phyloP scores from a whole-genome alignment of 1,139 yeast genomes.

The Suhomyces bolitotheri region DNA sequence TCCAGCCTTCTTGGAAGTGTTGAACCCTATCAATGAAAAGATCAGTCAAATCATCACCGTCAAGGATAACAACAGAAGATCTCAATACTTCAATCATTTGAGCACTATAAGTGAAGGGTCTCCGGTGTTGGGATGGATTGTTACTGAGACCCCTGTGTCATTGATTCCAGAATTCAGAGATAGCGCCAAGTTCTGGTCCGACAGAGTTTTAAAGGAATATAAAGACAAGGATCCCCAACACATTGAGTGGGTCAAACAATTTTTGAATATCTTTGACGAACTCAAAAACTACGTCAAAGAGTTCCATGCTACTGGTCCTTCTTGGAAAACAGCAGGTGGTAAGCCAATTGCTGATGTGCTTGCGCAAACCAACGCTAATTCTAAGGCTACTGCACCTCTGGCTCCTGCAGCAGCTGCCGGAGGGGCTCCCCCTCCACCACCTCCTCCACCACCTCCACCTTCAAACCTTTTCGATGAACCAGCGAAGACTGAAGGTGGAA shows the following conservation, averaged over 20 bases:
- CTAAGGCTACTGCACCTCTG: constrained; percentile 25
- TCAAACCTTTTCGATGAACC: constrained; percentile 53
- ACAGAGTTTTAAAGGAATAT: constrained; percentile 81
- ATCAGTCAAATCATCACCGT: constrained; percentile 59
- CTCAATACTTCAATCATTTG: constrained; percentile 66
- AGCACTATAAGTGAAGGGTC: constrained; percentile 87
- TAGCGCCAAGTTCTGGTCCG: constrained; percentile 91
- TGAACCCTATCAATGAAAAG: constrained; percentile 66
- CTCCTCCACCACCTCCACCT: constrained; percentile 45
- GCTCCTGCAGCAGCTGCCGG: constrained; percentile 43
- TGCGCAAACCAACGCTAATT: constrained; percentile 18
- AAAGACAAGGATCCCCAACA: constrained; percentile 67
- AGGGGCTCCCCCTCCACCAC: constrained; percentile 70
- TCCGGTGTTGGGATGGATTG: constrained; percentile 90
- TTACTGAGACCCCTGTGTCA: constrained; percentile 68
- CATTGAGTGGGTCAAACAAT: constrained; percentile 78
- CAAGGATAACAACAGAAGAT: constrained; percentile 74
- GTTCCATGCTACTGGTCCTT: constrained; percentile 76
- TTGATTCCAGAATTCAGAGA: constrained; percentile 83
- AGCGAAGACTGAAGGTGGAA: constrained; percentile 51
- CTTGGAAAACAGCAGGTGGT: constrained; percentile 61
- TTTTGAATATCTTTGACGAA: constrained; percentile 62
- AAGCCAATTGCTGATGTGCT: constrained; percentile 46
- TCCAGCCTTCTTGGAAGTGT: constrained; percentile 54
- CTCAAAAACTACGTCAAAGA: constrained; percentile 74